Evolutionary conservation across 116 monocot genomes (phyloP).

Genomic region (Cymodocea nodosa): DNA sequence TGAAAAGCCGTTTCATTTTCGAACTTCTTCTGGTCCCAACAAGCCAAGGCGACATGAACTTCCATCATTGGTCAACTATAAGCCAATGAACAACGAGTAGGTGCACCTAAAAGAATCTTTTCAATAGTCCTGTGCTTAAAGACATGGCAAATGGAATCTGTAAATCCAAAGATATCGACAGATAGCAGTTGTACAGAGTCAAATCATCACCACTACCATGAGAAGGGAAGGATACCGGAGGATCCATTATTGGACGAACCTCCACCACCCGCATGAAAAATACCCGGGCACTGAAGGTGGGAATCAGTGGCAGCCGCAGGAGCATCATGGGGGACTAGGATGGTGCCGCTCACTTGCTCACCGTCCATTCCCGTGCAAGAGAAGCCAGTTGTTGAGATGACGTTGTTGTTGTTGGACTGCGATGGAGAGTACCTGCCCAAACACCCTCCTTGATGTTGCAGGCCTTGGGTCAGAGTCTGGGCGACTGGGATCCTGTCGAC

Average conservation of each 20-base stretch:
- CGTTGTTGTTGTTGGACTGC: slow-evolving; percentile 13
- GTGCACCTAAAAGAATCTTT: no score
- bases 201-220: slow-evolving; percentile 5
- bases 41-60: no score
- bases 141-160: no score
- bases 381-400: slow-evolving; percentile 36
- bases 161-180: no score
- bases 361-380: slow-evolving; percentile 28
- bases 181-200: no score
- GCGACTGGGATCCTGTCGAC: slow-evolving; percentile 23
- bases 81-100: no score
- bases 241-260: slow-evolving; percentile 25
- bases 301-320: background rate
- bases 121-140: no score
- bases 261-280: slow-evolving; percentile 37
- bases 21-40: no score
- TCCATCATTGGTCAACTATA: no score
- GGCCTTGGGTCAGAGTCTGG: slow-evolving; percentile 23
- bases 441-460: slow-evolving; percentile 5
- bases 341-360: slow-evolving; percentile 12
- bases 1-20: no score
- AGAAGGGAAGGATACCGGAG: slow-evolving; percentile 12
- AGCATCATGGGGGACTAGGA: slow-evolving; percentile 35
- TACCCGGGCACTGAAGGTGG: slow-evolving; percentile 23
- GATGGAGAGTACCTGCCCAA: slow-evolving; percentile 18